Evolutionary conservation across 2,329 filamentous ascomycete species (phyloP), one percentile per base, ranked within the genome.

Genomic region (Berkeleyomyces rouxiae): DNA sequence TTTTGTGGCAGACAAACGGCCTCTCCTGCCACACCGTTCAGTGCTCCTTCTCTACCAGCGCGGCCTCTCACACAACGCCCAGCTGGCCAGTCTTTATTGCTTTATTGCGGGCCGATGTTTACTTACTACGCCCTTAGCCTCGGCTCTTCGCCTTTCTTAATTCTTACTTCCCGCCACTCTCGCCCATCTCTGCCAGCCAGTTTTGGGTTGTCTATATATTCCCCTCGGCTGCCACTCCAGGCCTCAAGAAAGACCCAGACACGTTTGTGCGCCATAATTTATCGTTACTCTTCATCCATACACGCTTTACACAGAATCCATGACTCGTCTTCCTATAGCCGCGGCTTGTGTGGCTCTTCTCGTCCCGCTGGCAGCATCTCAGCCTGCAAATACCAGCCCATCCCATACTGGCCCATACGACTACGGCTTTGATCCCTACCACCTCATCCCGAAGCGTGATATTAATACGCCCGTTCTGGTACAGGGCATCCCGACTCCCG

Each of bases 401-500:
- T 39, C 44, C 9, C 62, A 64, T 16, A 39, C 60, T 13, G 63
- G 63, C 3, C 61, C 61, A 11, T 65, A 65, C 61, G 36, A 65
- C 51, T 65, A 65, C 36, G 63, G 63, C 58, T 65, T 65, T 36
- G 49, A 64, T 46, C 37, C 58, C 9, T 40, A 59, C 23, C 47
- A 53, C 7, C 57, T 47, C 11, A 53, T 64, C 11, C 51, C 43
- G 9, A 60, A 62, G 47, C 37, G 63, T 33, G 44, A 55, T 9
- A 40, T 36, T 4, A 23, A 53, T 61, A 37, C 47, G 16, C 59
- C 58, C 31, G 55, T 64, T 16, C 42, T 60, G 13, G 63, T 64
- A 11, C 49, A 59, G 13, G 60, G 63, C 6, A 64, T 64, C 43
- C 16, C 39, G 9, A 67, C 70, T 4, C 67, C 72, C 58, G 67